phyloP scores from a whole-genome alignment of 2,329 filamentous ascomycete genomes.

The Emmonsiellopsis sp. region DNA sequence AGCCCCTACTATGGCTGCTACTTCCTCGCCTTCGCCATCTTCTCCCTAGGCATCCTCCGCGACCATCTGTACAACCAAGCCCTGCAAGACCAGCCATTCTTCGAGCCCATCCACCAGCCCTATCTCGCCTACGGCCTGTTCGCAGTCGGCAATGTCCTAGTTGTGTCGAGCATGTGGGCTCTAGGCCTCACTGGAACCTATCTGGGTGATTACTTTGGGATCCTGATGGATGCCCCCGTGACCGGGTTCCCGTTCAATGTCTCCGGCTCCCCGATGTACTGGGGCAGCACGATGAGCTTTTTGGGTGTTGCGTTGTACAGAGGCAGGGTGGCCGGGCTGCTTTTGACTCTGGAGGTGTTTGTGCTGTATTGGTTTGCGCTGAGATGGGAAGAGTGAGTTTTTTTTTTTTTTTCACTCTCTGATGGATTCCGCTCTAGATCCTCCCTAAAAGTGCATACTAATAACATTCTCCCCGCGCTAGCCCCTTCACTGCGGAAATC shows the following conservation, averaged over 20 bases:
- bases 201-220: conserved; percentile 96
- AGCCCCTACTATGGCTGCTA: conserved; percentile 78
- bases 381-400: conserved; percentile 65
- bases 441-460: not conserved
- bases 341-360: conserved; percentile 67
- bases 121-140: conserved; percentile 65
- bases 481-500: conserved; percentile 83
- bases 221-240: conserved; percentile 90
- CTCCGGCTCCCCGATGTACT: conserved; percentile 89
- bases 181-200: conserved; percentile 94
- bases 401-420: not conserved
- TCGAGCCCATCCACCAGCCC: conserved; percentile 59
- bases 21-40: conserved; percentile 77
- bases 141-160: conserved; percentile 68
- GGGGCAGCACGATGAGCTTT: conserved; percentile 87
- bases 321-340: conserved; percentile 76
- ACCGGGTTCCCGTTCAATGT: conserved; percentile 95
- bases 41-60: conserved; percentile 80
- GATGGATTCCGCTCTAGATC: not conserved
- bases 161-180: conserved; percentile 81
- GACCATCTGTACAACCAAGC: conserved; percentile 82
- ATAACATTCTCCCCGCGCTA: conserved; percentile 13
- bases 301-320: conserved; percentile 75
- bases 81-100: conserved; percentile 64
- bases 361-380: conserved; percentile 73